phyloP scores from a whole-genome alignment of 768 basidiomycete species.

The Rhizopogon sp. region DNA sequence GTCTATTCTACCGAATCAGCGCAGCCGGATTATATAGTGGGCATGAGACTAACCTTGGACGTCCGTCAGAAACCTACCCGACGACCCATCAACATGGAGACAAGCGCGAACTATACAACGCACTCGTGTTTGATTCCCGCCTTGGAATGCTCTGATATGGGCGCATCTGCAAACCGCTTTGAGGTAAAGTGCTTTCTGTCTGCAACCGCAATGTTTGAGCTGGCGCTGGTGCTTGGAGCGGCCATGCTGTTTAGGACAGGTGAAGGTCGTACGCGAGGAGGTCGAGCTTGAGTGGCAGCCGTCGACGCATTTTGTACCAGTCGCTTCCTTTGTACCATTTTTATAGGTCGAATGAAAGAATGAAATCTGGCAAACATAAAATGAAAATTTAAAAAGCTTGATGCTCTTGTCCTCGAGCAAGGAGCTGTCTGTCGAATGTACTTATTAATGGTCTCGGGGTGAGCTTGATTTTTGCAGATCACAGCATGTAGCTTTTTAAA shows the following conservation, averaged over 20 bases:
- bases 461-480: too few species aligned
- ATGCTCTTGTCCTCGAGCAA: not conserved
- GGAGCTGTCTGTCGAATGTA: too few species aligned
- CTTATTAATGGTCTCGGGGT: too few species aligned
- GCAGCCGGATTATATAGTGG: not conserved
- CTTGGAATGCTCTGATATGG: slow-evolving; percentile 37
- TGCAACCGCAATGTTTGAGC: not conserved
- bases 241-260: not conserved
- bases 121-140: slow-evolving; percentile 39
- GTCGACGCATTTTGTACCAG: not conserved
- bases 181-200: slow-evolving; percentile 24
- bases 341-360: not conserved
- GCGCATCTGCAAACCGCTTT: slow-evolving; percentile 21
- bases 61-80: slow-evolving; percentile 38
- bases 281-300: not conserved
- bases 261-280: not conserved
- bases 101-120: slow-evolving; percentile 10
- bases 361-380: not conserved
- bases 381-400: not conserved
- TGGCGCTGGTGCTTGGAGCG: not conserved
- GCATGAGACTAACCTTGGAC: slow-evolving; percentile 34
- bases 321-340: not conserved
- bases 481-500: too few species aligned
- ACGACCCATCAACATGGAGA: not conserved
- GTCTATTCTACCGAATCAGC: slow-evolving; percentile 15